Evolutionary conservation across 371 early-diverging fungal genomes (phyloP).

Genomic region (Fennellomyces sp.): DNA sequence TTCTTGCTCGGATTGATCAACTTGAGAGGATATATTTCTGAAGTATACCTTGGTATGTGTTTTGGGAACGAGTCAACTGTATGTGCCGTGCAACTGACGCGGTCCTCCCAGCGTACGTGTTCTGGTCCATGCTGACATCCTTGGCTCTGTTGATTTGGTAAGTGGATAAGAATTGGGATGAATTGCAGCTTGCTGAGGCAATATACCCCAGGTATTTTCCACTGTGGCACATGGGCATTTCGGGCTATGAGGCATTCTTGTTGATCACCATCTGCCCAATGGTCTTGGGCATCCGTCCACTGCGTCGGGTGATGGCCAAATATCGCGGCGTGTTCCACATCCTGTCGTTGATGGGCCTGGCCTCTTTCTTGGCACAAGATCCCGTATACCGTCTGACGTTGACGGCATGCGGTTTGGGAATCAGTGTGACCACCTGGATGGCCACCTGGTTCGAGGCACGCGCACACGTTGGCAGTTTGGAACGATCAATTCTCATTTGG

Average conservation of each 20-base stretch:
- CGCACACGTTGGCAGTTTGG: conserved; percentile 56
- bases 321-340: conserved; percentile 64
- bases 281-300: conserved; percentile 62
- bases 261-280: conserved; percentile 64
- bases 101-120: conserved; percentile 77
- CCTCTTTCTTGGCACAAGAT: conserved; percentile 57
- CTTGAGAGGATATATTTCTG: conserved; percentile 44
- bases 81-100: too few species aligned
- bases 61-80: too few species aligned
- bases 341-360: conserved; percentile 64
- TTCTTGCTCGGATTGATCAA: conserved; percentile 23
- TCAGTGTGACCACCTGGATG: conserved; percentile 61
- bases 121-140: conserved; percentile 82
- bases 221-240: conserved; percentile 85
- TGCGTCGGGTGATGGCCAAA: conserved; percentile 57
- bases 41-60: conserved; percentile 60
- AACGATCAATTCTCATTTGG: conserved; percentile 66
- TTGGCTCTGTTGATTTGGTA: conserved; percentile 80
- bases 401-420: conserved; percentile 63
- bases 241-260: conserved; percentile 78
- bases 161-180: neutral
- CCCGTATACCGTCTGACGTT: conserved; percentile 65
- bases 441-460: conserved; percentile 62
- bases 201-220: conserved; percentile 63
- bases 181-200: neutral